Base-by-base conservation (phyloP, 768 basidiomycete genomes). In the Phanerodontia chrysosporium region DNA sequence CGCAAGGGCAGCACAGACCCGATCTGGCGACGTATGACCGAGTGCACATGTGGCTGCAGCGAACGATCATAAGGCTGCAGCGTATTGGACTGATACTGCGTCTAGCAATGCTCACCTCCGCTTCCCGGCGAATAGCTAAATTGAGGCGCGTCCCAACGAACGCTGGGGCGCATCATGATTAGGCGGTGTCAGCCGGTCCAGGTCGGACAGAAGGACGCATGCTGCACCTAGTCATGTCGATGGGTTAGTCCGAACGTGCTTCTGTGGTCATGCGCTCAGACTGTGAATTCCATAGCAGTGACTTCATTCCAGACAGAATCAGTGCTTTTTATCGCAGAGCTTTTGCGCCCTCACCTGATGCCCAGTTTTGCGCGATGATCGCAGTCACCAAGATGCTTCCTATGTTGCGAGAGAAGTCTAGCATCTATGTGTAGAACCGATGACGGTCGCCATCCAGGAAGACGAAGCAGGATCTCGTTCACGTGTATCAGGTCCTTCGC, bases 21-120 rank as follows among this genome's bases (percentile, higher is more conserved):
- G 52, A 53, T 53, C 32, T 35, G 35, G 22, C 35, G 35, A 53
- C 52, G 30, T 42, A 53, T 53, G 35, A 42, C 52, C 52, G 52
- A 3, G 36, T n/a, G 35, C 32, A 27, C 52, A 53, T 28, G 18
- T 42, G 52, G 52, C 52, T 24, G 35, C n/a, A 36, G 16, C 32
- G 22, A 48, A 22, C n/a, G 36, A 42, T 39, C 52, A 53, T 53
- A 36, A 53, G 52, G 52, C n/a, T 5, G n/a, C n/a, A 53, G 35
- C 21, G 22, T 9, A 32, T 25, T 39, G 16, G 32, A 32, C 21
- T 42, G 52, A 53, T 12, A 25, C 36, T n/a, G 21, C 24, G 18
- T 28, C 42, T 21, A 24, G n/a, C 24, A 8, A n/a, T 27, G 32
- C 35, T 13, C 24, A 39, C 32, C 52, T 39, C 16, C n/a, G 35